Percentiles rank a stretch among this genome's conserved stretches.
Conservation (phyloP, 2,329 filamentous ascomycete genomes). For the Fonsecaea pedrosoi region DNA sequence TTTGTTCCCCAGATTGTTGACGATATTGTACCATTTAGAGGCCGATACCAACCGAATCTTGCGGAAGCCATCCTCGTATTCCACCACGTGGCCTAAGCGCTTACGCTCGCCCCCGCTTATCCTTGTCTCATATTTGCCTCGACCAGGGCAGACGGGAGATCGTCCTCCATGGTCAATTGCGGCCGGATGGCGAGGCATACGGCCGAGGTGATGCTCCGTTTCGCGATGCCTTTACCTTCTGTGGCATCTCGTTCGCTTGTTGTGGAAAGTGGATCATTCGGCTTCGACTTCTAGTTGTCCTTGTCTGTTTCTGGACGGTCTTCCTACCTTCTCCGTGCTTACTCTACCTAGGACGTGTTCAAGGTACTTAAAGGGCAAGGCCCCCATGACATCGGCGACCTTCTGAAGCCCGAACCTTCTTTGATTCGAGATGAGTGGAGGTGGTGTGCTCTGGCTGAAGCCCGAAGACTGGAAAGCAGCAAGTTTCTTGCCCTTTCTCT, state of each 20-base stretch:
- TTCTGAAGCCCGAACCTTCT: slow-evolving; percentile 15
- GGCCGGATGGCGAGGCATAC: slow-evolving; percentile 17
- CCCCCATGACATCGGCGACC: slow-evolving; percentile 17
- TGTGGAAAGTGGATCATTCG: background rate
- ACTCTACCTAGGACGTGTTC: slow-evolving; percentile 1
- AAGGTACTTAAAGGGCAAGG: slow-evolving; percentile 20
- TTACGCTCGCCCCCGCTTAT: background rate
- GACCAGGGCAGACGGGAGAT: background rate
- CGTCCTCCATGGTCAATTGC: background rate
- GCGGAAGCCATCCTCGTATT: slow-evolving; percentile 1
- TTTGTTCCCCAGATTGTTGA: background rate
- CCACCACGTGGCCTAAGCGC: slow-evolving; percentile 19
- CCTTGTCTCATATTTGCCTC: background rate
- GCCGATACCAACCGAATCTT: background rate
- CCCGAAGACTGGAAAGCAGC: slow-evolving; percentile 20
- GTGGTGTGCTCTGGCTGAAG: slow-evolving; percentile 18
- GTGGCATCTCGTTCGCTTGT: background rate
- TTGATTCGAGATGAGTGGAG: slow-evolving; percentile 12
- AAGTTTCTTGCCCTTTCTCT: slow-evolving; percentile 2
- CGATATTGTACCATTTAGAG: background rate
- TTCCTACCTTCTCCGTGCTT: background rate
- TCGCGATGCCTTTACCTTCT: background rate
- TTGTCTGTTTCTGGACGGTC: background rate
- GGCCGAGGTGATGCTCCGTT: slow-evolving; percentile 14
- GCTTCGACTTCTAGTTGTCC: background rate